Conservation (phyloP, 108 stramenopile genomes). For the Epipyxis sp. region DNA sequence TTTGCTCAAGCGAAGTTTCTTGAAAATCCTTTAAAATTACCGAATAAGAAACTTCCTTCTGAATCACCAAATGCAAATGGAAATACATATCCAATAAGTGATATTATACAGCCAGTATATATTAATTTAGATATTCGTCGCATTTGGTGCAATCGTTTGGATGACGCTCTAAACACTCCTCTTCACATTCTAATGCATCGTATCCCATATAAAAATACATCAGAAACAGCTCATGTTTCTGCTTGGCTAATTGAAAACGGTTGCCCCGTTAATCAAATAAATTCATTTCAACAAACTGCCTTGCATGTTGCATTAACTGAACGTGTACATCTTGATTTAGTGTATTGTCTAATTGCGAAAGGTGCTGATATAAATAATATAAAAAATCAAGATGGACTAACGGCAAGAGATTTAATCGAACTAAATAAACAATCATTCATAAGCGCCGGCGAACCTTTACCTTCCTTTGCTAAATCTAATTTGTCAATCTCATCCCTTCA, state of each 20-base stretch:
- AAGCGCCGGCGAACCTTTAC: too few relatives aligned
- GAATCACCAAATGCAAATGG: too few relatives aligned
- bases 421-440: too few relatives aligned
- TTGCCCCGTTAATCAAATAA: neutral
- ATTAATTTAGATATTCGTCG: neutral
- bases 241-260: slow-evolving; percentile 6
- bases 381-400: neutral
- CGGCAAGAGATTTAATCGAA: neutral
- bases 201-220: neutral
- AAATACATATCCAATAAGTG: too few relatives aligned
- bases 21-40: too few relatives aligned
- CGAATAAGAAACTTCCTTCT: too few relatives aligned
- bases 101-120: too few relatives aligned
- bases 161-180: neutral
- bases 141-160: neutral
- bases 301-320: neutral
- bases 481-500: neutral
- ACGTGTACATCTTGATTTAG: neutral
- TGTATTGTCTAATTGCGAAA: neutral
- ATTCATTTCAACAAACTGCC: neutral
- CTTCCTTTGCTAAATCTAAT: neutral
- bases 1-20: too few relatives aligned
- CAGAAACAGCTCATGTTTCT: neutral
- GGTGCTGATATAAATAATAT: neutral
- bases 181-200: neutral